These are phyloP conservation scores for Raddia distichophylla DNA, from an alignment of 176 grass and related monocot species.

Conservation along the genomic window DNA sequence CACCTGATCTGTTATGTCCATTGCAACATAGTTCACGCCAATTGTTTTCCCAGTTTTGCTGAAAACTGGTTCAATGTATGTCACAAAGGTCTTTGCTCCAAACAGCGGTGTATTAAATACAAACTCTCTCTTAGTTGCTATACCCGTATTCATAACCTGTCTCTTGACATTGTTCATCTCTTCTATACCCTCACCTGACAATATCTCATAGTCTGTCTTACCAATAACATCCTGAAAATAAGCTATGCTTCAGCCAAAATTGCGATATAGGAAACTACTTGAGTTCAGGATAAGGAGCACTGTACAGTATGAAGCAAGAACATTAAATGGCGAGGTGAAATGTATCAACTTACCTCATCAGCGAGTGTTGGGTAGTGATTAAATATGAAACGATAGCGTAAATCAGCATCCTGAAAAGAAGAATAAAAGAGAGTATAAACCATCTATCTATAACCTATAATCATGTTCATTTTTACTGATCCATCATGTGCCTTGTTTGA, in stretches of 20 bases:
- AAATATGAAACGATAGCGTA: conserved; percentile 96
- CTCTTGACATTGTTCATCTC: conserved; percentile 85
- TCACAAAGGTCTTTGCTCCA: conserved; percentile 90
- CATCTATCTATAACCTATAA: conserved; percentile 31
- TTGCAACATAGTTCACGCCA: conserved; percentile 91
- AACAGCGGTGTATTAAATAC: conserved; percentile 79
- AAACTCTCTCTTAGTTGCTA: conserved; percentile 83
- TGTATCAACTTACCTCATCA: conserved; percentile 66
- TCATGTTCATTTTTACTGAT: background rate
- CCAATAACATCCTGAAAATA: conserved; percentile 88
- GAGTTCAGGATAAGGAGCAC: conserved; percentile 22
- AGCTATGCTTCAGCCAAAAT: conserved; percentile 27
- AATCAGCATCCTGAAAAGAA: conserved; percentile 72
- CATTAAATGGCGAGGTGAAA: background rate
- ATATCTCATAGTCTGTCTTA: conserved; percentile 92
- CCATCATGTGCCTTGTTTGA: background rate
- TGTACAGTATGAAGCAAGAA: conserved; percentile 27
- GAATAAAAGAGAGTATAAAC: conserved; percentile 8
- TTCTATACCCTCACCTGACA: conserved; percentile 73
- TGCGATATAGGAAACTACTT: conserved; percentile 19
- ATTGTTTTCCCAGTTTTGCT: conserved; percentile 71
- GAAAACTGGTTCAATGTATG: conserved; percentile 90
- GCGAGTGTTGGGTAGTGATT: conserved; percentile 92
- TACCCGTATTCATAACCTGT: conserved; percentile 68
- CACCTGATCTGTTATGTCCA: conserved; percentile 95